Evolutionary conservation across 2,329 filamentous ascomycete genomes (phyloP), one percentile per base, ranked within the genome.

Genomic region (Didymellaceae sp.): DNA sequence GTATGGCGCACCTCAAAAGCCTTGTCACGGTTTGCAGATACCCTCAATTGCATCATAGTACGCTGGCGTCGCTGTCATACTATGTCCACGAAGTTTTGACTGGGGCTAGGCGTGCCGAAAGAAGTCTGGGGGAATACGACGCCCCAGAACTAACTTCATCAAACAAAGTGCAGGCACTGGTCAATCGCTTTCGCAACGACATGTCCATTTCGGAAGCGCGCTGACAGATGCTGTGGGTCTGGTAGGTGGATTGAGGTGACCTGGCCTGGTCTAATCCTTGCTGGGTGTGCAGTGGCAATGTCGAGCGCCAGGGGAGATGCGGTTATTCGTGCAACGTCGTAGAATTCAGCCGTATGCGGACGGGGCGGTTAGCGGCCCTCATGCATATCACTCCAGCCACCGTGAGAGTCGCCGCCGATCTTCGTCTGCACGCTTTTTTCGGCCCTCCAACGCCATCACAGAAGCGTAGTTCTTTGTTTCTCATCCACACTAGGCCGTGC

Each of bases 241-340:
- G 21, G 22, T n/a, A n/a, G n/a, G n/a, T 20, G 16, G 33, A 21
- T 30, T 34, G 24, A 30, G 17, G 5, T 14, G 17, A n/a, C 20
- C 31, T 32, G 25, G 2, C n/a, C n/a, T n/a, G n/a, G n/a, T n/a
- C n/a, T n/a, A 25, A 18, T 34, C 18, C 24, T 57, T 42, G 58
- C 45, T 45, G 45, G 25, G 17, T 48, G 54, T 54, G 45, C 53
- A 33, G 57, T 66, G 61, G 65, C 65, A 67, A 63, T 65, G 64
- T 50, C 49, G 57, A 51, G 31, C 41, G 54, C 57, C 54, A 62
- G 61, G 60, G 54, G 57, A 52, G 57, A 42, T 43, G 47, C 35
- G 49, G 52, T 45, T 57, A 52, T 57, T 57, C 51, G 68, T 70
- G 65, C 61, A 67, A 67, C 66, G 57, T 69, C 60, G 67, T 70